phyloP scores from a whole-genome alignment of 2,329 filamentous ascomycete genomes.

The Cytospora piceicola region DNA sequence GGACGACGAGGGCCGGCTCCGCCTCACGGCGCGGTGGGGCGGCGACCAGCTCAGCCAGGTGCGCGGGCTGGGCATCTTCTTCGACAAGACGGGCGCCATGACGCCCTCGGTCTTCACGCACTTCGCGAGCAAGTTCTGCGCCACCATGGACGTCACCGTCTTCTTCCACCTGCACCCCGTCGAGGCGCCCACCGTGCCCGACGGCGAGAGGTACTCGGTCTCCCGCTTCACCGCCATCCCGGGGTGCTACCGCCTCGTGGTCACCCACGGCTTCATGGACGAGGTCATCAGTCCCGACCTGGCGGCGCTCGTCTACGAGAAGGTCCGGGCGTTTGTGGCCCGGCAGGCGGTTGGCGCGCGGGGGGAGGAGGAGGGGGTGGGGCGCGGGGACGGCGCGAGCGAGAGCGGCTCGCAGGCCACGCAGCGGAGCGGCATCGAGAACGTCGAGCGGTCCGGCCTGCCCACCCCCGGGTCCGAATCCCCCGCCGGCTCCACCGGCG shows the following conservation, averaged over 20 bases:
- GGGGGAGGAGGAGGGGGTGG: constrained; percentile 27
- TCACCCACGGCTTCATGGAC: constrained; percentile 73
- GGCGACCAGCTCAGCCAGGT: constrained; percentile 50
- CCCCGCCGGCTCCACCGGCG: neutral
- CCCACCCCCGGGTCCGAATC: constrained; percentile 8
- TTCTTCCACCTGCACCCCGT: constrained; percentile 73
- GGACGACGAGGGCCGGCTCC: constrained; percentile 35
- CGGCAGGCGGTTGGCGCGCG: constrained; percentile 36
- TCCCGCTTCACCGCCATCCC: constrained; percentile 51
- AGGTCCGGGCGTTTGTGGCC: constrained; percentile 55
- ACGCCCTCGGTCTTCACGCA: constrained; percentile 71
- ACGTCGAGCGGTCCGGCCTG: constrained; percentile 7
- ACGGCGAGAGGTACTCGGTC: constrained; percentile 51
- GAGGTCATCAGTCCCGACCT: constrained; percentile 68
- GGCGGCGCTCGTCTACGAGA: constrained; percentile 60
- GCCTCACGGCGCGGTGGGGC: constrained; percentile 46
- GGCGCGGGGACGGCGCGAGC: constrained; percentile 22
- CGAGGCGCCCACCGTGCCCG: constrained; percentile 58
- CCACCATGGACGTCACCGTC: constrained; percentile 66
- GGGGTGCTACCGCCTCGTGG: constrained; percentile 68
- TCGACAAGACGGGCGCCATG: constrained; percentile 71
- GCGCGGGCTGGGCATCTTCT: constrained; percentile 69
- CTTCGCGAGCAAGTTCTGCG: constrained; percentile 71
- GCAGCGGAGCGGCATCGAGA: constrained; percentile 25
- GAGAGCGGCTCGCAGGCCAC: constrained; percentile 21